A percentile compares a stretch with the other conserved stretches of the same genome.
phyloP scores from a whole-genome alignment of 1,284 basidiomycete genomes.

The Austroboletus novae-zelandiae region DNA sequence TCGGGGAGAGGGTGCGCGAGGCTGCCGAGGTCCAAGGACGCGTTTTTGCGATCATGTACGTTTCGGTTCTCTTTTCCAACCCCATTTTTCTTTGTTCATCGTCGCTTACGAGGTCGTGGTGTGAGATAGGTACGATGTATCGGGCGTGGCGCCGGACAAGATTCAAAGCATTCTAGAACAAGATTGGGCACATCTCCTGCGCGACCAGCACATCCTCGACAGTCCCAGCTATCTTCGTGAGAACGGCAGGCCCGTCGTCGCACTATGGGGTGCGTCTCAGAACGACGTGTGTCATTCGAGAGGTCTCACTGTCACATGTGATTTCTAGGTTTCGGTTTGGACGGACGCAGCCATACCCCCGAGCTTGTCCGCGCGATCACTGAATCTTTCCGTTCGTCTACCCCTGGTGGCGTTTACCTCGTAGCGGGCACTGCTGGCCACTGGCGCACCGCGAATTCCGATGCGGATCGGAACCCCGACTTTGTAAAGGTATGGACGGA shows the following conservation, averaged over 20 bases:
- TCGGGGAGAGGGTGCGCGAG: constrained; percentile 64
- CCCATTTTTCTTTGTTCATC: neutral
- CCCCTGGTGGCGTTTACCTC: constrained; percentile 71
- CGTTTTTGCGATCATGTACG: constrained; percentile 77
- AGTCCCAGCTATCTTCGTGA: constrained; percentile 71
- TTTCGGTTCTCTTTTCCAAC: constrained; percentile 1
- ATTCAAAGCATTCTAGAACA: constrained; percentile 56
- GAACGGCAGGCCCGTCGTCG: constrained; percentile 63
- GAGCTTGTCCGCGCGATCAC: constrained; percentile 53
- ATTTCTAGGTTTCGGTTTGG: constrained; percentile 59
- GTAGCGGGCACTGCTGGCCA: constrained; percentile 64
- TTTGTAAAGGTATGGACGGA: constrained; percentile 66
- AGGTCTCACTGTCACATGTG: neutral
- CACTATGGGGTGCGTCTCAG: constrained; percentile 57
- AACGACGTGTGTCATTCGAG: neutral
- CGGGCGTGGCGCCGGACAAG: constrained; percentile 59
- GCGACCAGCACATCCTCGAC: constrained; percentile 56
- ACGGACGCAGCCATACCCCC: constrained; percentile 60
- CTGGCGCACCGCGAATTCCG: constrained; percentile 65
- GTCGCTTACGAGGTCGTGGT: neutral
- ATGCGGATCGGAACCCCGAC: constrained; percentile 62
- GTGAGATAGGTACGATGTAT: constrained; percentile 67
- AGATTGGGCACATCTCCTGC: constrained; percentile 70
- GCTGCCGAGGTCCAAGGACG: constrained; percentile 74
- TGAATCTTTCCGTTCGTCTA: constrained; percentile 52